Conservation (phyloP, 2,329 filamentous ascomycete species). For the Parastagonospora nodorum region DNA sequence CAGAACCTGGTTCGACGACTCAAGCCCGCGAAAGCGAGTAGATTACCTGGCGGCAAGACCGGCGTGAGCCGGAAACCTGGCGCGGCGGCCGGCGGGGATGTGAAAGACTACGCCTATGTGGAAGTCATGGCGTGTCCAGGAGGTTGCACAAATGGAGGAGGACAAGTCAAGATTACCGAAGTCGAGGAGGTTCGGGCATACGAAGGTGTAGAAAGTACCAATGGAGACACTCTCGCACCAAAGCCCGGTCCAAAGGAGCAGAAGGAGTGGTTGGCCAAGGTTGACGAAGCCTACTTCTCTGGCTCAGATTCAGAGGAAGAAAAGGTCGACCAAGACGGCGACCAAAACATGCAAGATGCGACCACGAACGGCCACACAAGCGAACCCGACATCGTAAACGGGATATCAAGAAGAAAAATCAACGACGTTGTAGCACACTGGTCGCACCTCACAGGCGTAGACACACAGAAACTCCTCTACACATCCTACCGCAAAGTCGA, state of each 20-base stretch:
- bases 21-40: conserved; percentile 77
- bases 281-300: conserved; percentile 82
- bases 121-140: conserved; percentile 99
- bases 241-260: conserved; percentile 78
- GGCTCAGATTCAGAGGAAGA: conserved; percentile 56
- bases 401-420: conserved; percentile 69
- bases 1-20: conserved; percentile 94
- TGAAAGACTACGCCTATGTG: conserved; percentile 84
- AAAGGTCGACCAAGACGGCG: conserved; percentile 44
- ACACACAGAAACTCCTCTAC: conserved; percentile 72
- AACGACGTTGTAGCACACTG: conserved; percentile 75
- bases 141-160: conserved; percentile 97
- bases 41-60: conserved; percentile 40
- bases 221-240: conserved; percentile 36
- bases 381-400: conserved; percentile 55
- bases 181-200: conserved; percentile 53
- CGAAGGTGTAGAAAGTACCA: conserved; percentile 30
- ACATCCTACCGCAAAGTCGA: conserved; percentile 92
- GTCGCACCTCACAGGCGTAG: conserved; percentile 72
- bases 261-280: conserved; percentile 65
- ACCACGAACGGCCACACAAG: conserved; percentile 5
- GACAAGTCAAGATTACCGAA: conserved; percentile 91
- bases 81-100: conserved; percentile 61
- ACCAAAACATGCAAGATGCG: conserved; percentile 37
- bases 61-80: conserved; percentile 69